Evolutionary conservation across 2,329 filamentous ascomycete species (phyloP).

Genomic region (Dichotomopilus funicola): DNA sequence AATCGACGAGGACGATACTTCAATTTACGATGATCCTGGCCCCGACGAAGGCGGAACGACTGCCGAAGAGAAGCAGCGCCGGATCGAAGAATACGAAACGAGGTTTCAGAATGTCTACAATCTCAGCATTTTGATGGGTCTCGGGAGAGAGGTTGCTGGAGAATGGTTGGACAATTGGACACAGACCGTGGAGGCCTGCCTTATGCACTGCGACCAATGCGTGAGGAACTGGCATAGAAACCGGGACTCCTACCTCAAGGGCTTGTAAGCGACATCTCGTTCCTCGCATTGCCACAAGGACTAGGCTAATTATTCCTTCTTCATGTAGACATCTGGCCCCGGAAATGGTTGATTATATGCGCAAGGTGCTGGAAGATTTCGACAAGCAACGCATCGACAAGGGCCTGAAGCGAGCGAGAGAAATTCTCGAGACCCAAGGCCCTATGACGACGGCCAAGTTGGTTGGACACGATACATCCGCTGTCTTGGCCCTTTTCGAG

Average conservation of each 20-base stretch:
- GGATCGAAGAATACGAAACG: constrained; percentile 48
- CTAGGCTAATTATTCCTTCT: background rate
- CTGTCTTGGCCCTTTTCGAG: constrained; percentile 80
- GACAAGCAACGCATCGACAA: constrained; percentile 30
- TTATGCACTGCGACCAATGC: constrained; percentile 62
- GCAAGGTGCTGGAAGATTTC: constrained; percentile 34
- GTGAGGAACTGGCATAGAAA: constrained; percentile 68
- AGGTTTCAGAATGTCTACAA: constrained; percentile 59
- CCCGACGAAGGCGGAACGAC: constrained; percentile 42
- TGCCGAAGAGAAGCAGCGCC: constrained; percentile 42
- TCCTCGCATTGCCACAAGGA: too few relatives aligned
- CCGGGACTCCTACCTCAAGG: constrained; percentile 55
- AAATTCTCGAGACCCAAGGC: constrained; percentile 40
- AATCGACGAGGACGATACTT: constrained; percentile 53
- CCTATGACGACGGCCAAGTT: constrained; percentile 43
- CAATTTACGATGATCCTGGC: constrained; percentile 55
- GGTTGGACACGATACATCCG: constrained; percentile 44
- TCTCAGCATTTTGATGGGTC: constrained; percentile 63
- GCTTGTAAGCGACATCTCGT: constrained; percentile 49
- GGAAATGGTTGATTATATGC: constrained; percentile 34
- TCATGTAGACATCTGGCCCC: constrained; percentile 35
- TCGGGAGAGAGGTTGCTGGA: constrained; percentile 54
- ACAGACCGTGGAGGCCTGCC: constrained; percentile 47
- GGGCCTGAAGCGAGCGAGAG: constrained; percentile 44
- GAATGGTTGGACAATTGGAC: constrained; percentile 54